Evolutionary conservation across 306 rosid genomes (phyloP).

Genomic region (Comarum palustre): DNA sequence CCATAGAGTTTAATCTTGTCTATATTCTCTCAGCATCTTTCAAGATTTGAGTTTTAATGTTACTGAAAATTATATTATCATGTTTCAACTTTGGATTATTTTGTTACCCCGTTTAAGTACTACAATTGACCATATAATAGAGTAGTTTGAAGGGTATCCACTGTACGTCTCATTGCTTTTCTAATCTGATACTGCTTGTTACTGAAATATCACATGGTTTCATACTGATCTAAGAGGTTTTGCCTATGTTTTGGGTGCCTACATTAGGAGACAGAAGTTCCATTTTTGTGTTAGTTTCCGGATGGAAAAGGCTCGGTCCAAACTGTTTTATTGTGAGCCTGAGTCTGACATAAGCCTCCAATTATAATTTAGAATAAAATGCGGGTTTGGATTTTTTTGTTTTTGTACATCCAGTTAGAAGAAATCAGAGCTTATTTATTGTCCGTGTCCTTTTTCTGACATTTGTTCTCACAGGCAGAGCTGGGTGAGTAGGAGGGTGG

Average conservation of each 20-base stretch:
- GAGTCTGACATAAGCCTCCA: not conserved
- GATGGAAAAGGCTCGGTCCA: not conserved
- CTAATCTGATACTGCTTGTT: not conserved
- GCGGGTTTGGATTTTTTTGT: not conserved
- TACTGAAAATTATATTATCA: not conserved
- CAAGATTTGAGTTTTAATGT: not conserved
- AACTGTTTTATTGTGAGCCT: not conserved
- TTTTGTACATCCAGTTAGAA: not conserved
- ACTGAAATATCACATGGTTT: not conserved
- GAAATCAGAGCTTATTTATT: not conserved
- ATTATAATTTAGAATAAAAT: not conserved
- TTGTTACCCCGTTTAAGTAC: not conserved
- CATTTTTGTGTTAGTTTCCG: not conserved
- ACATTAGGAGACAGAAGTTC: not conserved
- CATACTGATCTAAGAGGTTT: not conserved
- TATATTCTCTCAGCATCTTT: not conserved
- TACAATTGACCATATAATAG: not conserved
- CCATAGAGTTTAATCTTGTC: not conserved
- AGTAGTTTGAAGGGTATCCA: not conserved
- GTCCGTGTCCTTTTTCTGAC: not conserved
- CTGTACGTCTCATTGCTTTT: not conserved
- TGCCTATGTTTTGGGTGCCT: not conserved
- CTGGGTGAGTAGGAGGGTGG: conserved; percentile 25
- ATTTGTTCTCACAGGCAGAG: conserved; percentile 11
- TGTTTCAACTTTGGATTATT: not conserved